These are phyloP conservation scores for Rosa rugosa DNA, from an alignment of 306 rosid genomes.

Conservation along the genomic window DNA sequence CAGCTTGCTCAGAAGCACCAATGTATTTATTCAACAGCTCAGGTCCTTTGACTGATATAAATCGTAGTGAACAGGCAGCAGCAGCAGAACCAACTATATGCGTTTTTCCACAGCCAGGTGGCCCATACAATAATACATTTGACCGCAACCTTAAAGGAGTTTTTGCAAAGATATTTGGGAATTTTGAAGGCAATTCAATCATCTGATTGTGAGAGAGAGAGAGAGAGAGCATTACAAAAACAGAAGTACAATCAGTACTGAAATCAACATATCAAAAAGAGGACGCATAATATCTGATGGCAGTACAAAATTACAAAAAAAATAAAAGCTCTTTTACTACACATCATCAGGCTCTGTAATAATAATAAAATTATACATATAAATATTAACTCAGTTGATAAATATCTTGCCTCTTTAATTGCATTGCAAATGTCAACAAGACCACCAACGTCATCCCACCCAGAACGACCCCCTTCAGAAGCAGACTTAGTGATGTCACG, in stretches of 20 bases:
- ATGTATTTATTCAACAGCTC: constrained; percentile 92
- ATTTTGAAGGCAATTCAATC: constrained; percentile 92
- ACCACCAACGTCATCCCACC: constrained; percentile 99
- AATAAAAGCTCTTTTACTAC: background rate
- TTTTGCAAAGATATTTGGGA: constrained; percentile 77
- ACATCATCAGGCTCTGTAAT: background rate
- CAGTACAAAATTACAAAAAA: background rate
- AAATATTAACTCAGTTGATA: background rate
- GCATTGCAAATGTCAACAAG: constrained; percentile 75
- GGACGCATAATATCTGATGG: background rate
- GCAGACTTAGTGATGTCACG: constrained; percentile 80
- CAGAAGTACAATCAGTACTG: background rate
- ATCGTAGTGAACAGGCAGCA: constrained; percentile 85
- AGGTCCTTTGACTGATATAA: constrained; percentile 93
- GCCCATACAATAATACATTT: constrained; percentile 89
- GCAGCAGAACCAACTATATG: constrained; percentile 97
- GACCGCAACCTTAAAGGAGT: constrained; percentile 95
- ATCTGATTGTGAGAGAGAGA: constrained; percentile 45
- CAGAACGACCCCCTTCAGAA: constrained; percentile 77
- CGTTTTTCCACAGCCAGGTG: constrained; percentile 99
- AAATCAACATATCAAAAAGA: background rate
- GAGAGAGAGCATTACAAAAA: background rate
- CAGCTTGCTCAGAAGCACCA: constrained; percentile 99
- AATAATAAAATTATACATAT: background rate
- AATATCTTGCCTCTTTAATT: constrained; percentile 65